These are phyloP conservation scores for Labyrinthula sp. DNA, from an alignment of 352 stramenopile species.

Conservation along the genomic window DNA sequence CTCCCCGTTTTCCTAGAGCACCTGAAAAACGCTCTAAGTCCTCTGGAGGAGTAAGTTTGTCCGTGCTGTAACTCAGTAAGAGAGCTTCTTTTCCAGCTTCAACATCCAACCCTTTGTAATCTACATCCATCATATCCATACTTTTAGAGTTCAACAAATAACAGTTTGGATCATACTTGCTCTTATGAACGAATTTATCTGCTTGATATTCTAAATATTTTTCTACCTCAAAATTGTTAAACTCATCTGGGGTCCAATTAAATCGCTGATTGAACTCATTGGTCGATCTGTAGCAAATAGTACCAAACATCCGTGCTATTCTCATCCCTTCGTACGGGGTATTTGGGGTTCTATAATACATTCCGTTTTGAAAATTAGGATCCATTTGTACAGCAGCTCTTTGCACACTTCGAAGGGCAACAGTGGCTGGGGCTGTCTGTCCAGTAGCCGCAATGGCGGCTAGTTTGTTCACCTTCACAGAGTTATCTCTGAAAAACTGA, in stretches of 20 bases:
- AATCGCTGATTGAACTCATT: constrained; percentile 59
- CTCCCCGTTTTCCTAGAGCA: constrained; percentile 44
- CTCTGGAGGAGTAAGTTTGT: constrained; percentile 53
- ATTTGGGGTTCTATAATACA: constrained; percentile 41
- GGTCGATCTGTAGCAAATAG: constrained; percentile 60
- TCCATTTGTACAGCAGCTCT: constrained; percentile 53
- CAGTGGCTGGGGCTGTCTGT: constrained; percentile 56
- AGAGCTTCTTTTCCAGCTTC: constrained; percentile 44
- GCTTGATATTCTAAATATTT: constrained; percentile 66
- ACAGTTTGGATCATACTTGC: constrained; percentile 53
- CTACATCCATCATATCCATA: constrained; percentile 57
- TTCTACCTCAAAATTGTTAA: constrained; percentile 58
- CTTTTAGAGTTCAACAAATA: constrained; percentile 60
- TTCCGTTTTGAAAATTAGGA: constrained; percentile 46
- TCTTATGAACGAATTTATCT: constrained; percentile 50
- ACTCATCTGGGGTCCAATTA: constrained; percentile 52
- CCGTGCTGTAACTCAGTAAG: constrained; percentile 54
- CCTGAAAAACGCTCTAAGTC: constrained; percentile 50
- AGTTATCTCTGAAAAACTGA: constrained; percentile 56
- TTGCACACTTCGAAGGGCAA: constrained; percentile 55
- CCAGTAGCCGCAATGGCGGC: constrained; percentile 54
- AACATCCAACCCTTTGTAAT: constrained; percentile 37
- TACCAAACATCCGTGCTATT: constrained; percentile 53
- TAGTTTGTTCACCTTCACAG: constrained; percentile 45
- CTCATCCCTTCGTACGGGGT: constrained; percentile 61